phyloP scores from a whole-genome alignment of 2,329 filamentous ascomycete species.

The Westerdykella sp. region DNA sequence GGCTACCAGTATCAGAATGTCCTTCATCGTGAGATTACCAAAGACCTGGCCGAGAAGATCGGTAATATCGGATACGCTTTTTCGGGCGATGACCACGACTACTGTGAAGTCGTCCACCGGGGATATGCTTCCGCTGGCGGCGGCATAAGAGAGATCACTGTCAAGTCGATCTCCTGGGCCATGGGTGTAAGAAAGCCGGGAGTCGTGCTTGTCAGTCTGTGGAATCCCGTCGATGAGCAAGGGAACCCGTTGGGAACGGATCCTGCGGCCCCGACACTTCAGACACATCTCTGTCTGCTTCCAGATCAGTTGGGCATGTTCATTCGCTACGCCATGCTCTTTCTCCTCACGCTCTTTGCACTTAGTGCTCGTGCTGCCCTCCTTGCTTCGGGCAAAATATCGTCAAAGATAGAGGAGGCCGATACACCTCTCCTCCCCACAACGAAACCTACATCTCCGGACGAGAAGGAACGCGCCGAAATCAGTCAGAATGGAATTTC shows the following conservation, averaged over 20 bases:
- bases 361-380: constrained; percentile 43
- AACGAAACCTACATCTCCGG: constrained; percentile 13
- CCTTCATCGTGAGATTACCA: constrained; percentile 68
- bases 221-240: constrained; percentile 71
- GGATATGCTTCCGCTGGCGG: constrained; percentile 55
- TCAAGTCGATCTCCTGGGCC: constrained; percentile 91
- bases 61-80: constrained; percentile 83
- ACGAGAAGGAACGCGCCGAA: constrained; percentile 23
- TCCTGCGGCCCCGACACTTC: constrained; percentile 54
- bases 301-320: constrained; percentile 84
- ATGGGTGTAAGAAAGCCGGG: constrained; percentile 90
- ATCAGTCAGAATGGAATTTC: constrained; percentile 3
- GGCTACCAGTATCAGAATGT: constrained; percentile 99
- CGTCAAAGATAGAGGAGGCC: constrained; percentile 3
- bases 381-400: constrained; percentile 21
- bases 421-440: constrained; percentile 27
- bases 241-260: constrained; percentile 34
- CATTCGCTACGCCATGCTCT: constrained; percentile 65
- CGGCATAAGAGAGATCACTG: constrained; percentile 70
- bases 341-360: constrained; percentile 47
- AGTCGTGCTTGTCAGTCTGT: constrained; percentile 81
- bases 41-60: constrained; percentile 66
- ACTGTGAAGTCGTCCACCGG: constrained; percentile 82
- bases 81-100: constrained; percentile 96
- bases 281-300: constrained; percentile 84